Conservation (phyloP, 2,329 filamentous ascomycete genomes). For the Thelonectria discophora region DNA sequence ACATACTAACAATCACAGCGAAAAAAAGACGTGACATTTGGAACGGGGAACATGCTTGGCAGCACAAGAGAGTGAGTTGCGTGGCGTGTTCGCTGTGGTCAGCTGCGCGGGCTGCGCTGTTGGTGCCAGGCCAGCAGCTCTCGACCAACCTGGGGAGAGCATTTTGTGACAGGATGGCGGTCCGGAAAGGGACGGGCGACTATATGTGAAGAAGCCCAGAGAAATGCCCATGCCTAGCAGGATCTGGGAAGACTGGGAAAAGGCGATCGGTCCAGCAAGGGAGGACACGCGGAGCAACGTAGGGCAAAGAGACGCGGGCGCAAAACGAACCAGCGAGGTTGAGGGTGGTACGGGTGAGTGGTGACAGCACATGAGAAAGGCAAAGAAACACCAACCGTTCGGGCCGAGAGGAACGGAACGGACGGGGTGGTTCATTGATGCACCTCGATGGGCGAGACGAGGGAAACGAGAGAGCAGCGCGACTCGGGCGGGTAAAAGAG, state of each 20-base stretch:
- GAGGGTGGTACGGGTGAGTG: background rate
- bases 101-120: background rate
- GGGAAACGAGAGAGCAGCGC: too few species aligned
- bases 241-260: background rate
- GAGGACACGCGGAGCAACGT: background rate
- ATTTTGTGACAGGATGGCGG: background rate
- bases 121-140: background rate
- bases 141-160: background rate
- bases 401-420: constrained; percentile 10
- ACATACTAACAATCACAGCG: background rate
- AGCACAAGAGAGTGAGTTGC: constrained; percentile 13
- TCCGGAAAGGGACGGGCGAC: background rate
- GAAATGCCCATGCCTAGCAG: too few species aligned
- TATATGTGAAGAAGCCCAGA: background rate
- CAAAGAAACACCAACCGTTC: constrained; percentile 2
- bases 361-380: background rate
- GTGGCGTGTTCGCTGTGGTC: constrained; percentile 28
- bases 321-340: background rate
- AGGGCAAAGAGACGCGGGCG: background rate
- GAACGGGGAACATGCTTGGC: constrained; percentile 23
- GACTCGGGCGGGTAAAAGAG: too few species aligned
- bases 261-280: background rate
- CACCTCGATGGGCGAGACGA: too few species aligned
- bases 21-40: background rate
- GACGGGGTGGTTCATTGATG: too few species aligned